phyloP scores from a whole-genome alignment of 257 asterid species.

The Mitragyna speciosa region DNA sequence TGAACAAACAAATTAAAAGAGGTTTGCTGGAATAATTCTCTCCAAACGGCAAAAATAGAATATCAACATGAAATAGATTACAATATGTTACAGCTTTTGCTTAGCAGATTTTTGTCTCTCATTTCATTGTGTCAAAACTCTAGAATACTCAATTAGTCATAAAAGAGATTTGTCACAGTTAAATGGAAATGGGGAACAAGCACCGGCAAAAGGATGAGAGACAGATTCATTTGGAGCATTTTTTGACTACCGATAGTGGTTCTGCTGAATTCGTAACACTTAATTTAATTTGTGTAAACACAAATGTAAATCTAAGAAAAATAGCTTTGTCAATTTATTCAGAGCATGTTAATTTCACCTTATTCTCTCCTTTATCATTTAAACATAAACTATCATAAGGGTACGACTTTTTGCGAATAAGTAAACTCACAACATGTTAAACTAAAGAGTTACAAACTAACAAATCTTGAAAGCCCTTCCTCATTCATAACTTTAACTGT shows the following conservation, averaged over 20 bases:
- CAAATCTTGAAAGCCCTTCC: not conserved
- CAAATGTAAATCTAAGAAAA: not conserved
- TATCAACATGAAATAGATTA: not conserved
- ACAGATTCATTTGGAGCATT: constrained; percentile 8
- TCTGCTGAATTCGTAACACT: not conserved
- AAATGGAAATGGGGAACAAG: not conserved
- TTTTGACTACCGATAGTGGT: not conserved
- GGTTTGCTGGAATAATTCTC: not conserved
- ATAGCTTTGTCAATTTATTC: too few species aligned
- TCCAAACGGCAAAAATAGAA: not conserved
- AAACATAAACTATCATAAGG: too few species aligned
- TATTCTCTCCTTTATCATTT: not conserved
- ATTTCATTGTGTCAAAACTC: constrained; percentile 11
- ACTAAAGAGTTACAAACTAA: not conserved
- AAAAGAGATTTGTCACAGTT: constrained; percentile 1
- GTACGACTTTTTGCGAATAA: too few species aligned
- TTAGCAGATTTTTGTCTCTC: constrained; percentile 22
- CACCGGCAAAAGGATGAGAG: constrained; percentile 13
- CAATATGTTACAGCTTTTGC: constrained; percentile 22
- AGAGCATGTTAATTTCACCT: too few species aligned
- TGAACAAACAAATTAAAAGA: not conserved
- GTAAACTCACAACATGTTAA: too few species aligned
- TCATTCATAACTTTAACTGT: not conserved
- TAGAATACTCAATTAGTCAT: constrained; percentile 5
- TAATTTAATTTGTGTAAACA: not conserved